Evolutionary conservation across 495 filamentous ascomycete species (phyloP), one percentile per base, ranked within the genome.

Genomic region (Terfezia claveryi): DNA sequence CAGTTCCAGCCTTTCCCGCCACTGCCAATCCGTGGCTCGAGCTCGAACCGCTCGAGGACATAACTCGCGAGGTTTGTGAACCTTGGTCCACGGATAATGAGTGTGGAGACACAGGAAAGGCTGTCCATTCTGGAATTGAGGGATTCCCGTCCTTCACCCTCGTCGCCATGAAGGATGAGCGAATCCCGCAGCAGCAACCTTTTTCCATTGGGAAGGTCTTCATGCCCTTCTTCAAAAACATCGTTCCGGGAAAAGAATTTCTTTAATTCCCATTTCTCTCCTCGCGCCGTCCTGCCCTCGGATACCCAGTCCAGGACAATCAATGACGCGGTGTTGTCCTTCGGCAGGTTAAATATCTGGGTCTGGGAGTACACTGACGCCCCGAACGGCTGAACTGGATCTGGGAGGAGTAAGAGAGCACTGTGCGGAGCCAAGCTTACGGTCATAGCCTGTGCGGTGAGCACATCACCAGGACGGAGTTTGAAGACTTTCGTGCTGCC

Each of bases 401-500:
- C 91, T 0, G 92, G 92, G n/a, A 94, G 76, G 23, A 94, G 81
- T 64, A 84, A 85, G n/a, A 95, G 70, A 4, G 80, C 81, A 3
- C 82, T 78, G 37, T 72, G 72, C 2, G 72, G 61, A 53, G 71
- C 71, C 16, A 95, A 70, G 7, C 67, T 66, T n/a, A 83, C 80
- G 37, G 70, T 70, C 54, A 92, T 68, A 4, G 69, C 68, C 67
- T 98, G 91, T 17, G 77, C 69, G 37, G 83, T 87, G 57, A 82
- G 63, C 8, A 76, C 65, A 20, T 73, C 68, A 49, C 66, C 69
- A 51, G 69, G 66, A 10, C 76, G 70, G 4, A 85, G 80, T 60
- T 85, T 86, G 76, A 92, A 98, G 66, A 98, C 79, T 69, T 95
- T 96, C 50, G 91, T 96, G 71, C 83, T 84, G 38, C 91, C 62